Percentiles rank a stretch among this genome's conserved stretches.
Evolutionary conservation across 495 filamentous ascomycete genomes (phyloP).

Genomic region (Xylaria telfairii): DNA sequence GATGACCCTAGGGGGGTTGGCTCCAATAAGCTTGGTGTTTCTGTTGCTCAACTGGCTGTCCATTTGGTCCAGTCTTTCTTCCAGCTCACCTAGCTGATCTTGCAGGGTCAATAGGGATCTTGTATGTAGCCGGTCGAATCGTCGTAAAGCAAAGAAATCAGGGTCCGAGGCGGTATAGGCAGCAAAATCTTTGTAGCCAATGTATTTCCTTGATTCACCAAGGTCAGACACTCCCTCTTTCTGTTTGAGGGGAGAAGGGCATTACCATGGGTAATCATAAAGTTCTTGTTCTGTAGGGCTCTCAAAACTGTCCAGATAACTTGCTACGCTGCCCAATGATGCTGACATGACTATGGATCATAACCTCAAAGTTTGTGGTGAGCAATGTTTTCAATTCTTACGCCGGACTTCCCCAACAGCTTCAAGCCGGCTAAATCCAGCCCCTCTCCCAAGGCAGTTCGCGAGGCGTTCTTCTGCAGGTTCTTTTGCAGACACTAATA

Average conservation of each 20-base stretch:
- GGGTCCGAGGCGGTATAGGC: background rate
- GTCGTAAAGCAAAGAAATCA: conserved; percentile 1
- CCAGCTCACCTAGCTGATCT: background rate
- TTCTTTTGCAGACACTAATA: too few relatives aligned
- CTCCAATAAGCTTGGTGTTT: background rate
- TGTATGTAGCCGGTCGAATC: conserved; percentile 1
- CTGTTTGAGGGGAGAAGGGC: too few relatives aligned
- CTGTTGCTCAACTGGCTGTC: background rate
- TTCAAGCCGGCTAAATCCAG: too few relatives aligned
- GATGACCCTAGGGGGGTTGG: background rate
- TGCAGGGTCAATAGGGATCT: background rate
- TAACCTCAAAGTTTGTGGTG: too few relatives aligned
- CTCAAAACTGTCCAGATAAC: too few relatives aligned
- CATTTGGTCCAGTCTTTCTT: background rate
- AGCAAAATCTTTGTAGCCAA: conserved; percentile 1
- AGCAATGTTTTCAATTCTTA: too few relatives aligned
- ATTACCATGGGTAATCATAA: conserved; percentile 7
- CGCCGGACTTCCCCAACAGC: too few relatives aligned
- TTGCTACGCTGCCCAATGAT: too few relatives aligned
- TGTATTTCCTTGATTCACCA: conserved; percentile 22
- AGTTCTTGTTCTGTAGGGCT: background rate
- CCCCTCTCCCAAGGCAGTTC: too few relatives aligned
- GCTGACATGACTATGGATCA: too few relatives aligned
- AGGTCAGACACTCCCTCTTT: too few relatives aligned
- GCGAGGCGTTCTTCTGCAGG: too few relatives aligned